Evolutionary conservation across 176 grass and related monocot species (phyloP), one percentile per base, ranked within the genome.

Genomic region (Puccinellia tenuiflora): DNA sequence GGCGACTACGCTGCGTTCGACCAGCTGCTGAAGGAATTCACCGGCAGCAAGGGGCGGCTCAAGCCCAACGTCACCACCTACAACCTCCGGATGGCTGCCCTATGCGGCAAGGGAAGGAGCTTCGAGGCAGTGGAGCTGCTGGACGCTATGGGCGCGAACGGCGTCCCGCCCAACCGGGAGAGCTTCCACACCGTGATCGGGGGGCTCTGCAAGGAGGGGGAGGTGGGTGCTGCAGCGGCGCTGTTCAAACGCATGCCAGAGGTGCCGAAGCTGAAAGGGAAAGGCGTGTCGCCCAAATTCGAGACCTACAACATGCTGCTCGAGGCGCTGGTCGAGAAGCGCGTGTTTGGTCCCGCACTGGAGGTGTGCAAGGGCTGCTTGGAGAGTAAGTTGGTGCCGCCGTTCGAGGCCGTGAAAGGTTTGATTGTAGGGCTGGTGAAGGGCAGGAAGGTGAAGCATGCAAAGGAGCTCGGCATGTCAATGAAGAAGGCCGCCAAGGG

Each of bases 361-460:
- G 90, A 87, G 77, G 28, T 97, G 31, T 97, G 81, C 94, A 94
- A 85, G 81, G 90, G 89, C 50, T 88, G 90, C 85, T 40, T 90
- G 63, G 26, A 24, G 7, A 87, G 77, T 53, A 97, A 97, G 54
- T 97, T 88, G 92, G 81, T 81, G 14, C 90, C 87, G 1, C 90
- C 92, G 7, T 94, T 97, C 76, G 30, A 87, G 46, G 29, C 81
- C 34, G 90, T 94, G 26, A 83, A 86, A 85, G 63, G 60, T 9
- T 81, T 97, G 74, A 52, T 94, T 11, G 63, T 84, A 21, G 92
- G 92, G 16, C 62, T 97, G 86, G 22, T 90, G 15, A 87, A 91
- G 85, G 83, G 74, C 62, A 90, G 84, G 79, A 83, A 90, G 33
- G 75, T 79, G 46, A 88, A 92, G 48, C 82, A 85, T 29, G 94